phyloP scores from a whole-genome alignment of 2,329 filamentous ascomycete genomes.

The Rhinocladiella mackenziei region DNA sequence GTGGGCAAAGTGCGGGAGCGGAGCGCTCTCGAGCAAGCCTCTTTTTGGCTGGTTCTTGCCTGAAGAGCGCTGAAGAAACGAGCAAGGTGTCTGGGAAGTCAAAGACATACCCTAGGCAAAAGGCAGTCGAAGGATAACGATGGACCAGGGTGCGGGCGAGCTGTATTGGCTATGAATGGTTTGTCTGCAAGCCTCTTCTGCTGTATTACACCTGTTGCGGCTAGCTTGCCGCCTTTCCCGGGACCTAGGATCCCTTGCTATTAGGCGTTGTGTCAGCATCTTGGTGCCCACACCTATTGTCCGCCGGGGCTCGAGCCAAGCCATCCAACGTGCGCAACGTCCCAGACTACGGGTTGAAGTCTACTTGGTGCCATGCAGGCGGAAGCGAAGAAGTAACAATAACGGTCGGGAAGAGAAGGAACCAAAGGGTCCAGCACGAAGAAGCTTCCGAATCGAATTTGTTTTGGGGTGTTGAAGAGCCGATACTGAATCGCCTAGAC shows the following conservation, averaged over 20 bases:
- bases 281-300: not conserved
- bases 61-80: slow-evolving; percentile 11
- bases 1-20: slow-evolving; percentile 13
- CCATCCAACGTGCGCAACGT: not conserved
- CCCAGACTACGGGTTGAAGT: no score
- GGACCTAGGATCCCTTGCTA: slow-evolving; percentile 11
- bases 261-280: slow-evolving; percentile 20
- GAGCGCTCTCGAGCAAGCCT: slow-evolving; percentile 11
- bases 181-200: slow-evolving; percentile 3
- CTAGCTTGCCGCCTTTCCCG: slow-evolving; percentile 22
- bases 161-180: not conserved
- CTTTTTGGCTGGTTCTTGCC: slow-evolving; percentile 16
- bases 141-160: slow-evolving; percentile 6
- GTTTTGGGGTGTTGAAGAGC: no score
- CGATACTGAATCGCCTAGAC: no score
- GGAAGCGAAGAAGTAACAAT: no score
- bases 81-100: slow-evolving; percentile 1
- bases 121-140: slow-evolving; percentile 7
- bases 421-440: no score
- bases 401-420: no score
- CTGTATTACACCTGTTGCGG: slow-evolving; percentile 11
- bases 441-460: no score
- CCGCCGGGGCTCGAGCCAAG: slow-evolving; percentile 3
- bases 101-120: slow-evolving; percentile 8
- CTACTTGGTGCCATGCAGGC: no score